Conservation (phyloP, 495 filamentous ascomycete genomes). For the Bombardia bombarda region DNA sequence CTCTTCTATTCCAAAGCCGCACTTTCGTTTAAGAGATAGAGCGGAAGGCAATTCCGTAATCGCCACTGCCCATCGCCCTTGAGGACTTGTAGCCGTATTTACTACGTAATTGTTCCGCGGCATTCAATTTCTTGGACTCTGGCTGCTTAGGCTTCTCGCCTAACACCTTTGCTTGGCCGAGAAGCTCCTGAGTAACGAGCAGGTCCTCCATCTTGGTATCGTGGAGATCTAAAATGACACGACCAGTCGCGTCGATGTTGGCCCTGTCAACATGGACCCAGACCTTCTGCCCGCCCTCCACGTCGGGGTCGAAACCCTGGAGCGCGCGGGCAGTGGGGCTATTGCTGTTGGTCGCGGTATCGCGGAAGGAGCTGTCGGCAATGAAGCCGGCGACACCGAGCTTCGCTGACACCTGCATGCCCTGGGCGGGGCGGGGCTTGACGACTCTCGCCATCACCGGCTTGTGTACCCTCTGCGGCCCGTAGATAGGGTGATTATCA, state of each 20-base stretch:
- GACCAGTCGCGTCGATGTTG: constrained; percentile 51
- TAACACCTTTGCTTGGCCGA: constrained; percentile 26
- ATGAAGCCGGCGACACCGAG: constrained; percentile 46
- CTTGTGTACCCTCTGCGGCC: constrained; percentile 56
- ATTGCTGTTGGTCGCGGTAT: constrained; percentile 20
- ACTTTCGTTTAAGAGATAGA: no score
- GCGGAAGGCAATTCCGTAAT: no score
- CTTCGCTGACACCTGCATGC: constrained; percentile 2
- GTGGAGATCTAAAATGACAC: constrained; percentile 42
- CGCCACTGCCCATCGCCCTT: no score
- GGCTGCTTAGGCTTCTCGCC: constrained; percentile 2
- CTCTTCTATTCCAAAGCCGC: no score
- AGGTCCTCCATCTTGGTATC: constrained; percentile 37
- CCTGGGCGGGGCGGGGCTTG: constrained; percentile 34
- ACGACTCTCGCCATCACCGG: constrained; percentile 66
- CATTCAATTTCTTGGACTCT: background rate
- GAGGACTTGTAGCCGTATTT: no score
- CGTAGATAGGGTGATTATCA: constrained; percentile 75
- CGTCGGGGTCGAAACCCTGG: constrained; percentile 46
- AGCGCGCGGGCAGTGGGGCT: constrained; percentile 24
- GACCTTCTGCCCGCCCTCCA: constrained; percentile 58
- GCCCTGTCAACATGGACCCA: constrained; percentile 52
- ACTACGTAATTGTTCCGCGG: no score
- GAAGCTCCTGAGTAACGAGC: constrained; percentile 43
- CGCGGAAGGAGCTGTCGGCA: constrained; percentile 18